Base-by-base conservation (phyloP, 75 land plant genomes). In the Pinus tabuliformis region DNA sequence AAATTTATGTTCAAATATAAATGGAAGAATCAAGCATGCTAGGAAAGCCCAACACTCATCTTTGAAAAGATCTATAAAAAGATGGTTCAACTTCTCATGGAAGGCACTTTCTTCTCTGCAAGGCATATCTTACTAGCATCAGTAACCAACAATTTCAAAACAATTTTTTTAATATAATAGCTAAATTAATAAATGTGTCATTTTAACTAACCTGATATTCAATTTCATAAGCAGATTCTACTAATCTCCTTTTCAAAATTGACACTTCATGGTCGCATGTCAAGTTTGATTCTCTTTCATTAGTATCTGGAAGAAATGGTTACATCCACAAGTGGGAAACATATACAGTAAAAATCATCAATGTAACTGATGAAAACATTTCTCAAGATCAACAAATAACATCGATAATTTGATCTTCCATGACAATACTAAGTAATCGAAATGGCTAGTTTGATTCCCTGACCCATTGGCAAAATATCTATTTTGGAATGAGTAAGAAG, bases 21-120 rank as follows among this genome's bases (percentile, higher is more conserved):
- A 39, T 37, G 42, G 1, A 21, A n/a, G 9, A 68, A 36, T 66
- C 21, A 36, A 30, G 70, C 70, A 37, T 2, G 21, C 30, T 0
- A 37, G 0, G 12, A 15, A n/a, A 39, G 3, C 22, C 0, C 20
- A 17, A n/a, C 52, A 39, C 8, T 20, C 42, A 42, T 39, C 28
- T 68, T 68, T 37, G 12, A 68, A n/a, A 20, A 14, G 36, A 20
- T n/a, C 7, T 18, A 20, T 42, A 37, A 68, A n/a, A 68, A 37
- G 22, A 20, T 42, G 49, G 13, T n/a, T 39, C 6, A 68, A 42
- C n/a, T 20, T 20, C 71, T 87, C 79, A 87, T 59, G 83, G 89
- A 22, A 90, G 84, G 83, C 92, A 90, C 60, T 83, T 90, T 85
- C 81, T 80, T 83, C 92, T 83, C 92, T 90, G 89, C 76, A 84